A percentile compares a stretch with the other conserved stretches of the same genome.
Conservation (phyloP, 495 filamentous ascomycete species). For the Cudoniella acicularis region DNA sequence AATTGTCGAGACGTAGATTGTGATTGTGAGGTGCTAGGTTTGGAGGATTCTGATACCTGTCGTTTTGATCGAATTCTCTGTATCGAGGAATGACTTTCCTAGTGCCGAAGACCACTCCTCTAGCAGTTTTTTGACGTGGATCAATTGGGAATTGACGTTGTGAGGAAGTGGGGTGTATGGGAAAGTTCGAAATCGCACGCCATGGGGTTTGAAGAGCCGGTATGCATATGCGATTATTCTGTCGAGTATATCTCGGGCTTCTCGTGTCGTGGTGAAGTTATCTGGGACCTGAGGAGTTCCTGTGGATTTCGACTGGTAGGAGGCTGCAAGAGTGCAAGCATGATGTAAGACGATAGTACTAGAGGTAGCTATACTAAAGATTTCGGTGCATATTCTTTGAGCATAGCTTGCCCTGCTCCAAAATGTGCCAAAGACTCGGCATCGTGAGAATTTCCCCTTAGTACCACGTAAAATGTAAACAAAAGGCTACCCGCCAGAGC, state of each 20-base stretch:
- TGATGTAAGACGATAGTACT: background rate
- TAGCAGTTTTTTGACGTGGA: background rate
- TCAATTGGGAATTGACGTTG: too few species aligned
- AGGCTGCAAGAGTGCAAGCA: background rate
- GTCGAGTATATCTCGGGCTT: background rate
- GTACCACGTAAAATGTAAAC: background rate
- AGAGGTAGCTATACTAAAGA: background rate
- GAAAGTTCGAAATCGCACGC: too few species aligned
- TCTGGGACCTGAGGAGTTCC: background rate
- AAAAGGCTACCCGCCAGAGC: background rate
- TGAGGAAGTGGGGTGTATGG: too few species aligned
- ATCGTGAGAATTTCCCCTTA: background rate
- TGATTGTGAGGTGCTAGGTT: background rate
- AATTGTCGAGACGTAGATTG: background rate
- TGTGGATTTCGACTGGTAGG: background rate
- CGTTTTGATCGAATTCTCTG: background rate
- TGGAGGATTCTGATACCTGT: background rate
- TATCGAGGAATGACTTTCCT: background rate
- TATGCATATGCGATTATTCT: background rate
- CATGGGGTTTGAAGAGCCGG: background rate
- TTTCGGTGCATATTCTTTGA: background rate
- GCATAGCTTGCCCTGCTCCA: background rate
- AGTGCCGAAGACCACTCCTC: background rate
- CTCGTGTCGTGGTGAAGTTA: background rate
- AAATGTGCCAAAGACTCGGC: background rate